Conservation (phyloP, 441 rosid species). For the Gossypium davidsonii region DNA sequence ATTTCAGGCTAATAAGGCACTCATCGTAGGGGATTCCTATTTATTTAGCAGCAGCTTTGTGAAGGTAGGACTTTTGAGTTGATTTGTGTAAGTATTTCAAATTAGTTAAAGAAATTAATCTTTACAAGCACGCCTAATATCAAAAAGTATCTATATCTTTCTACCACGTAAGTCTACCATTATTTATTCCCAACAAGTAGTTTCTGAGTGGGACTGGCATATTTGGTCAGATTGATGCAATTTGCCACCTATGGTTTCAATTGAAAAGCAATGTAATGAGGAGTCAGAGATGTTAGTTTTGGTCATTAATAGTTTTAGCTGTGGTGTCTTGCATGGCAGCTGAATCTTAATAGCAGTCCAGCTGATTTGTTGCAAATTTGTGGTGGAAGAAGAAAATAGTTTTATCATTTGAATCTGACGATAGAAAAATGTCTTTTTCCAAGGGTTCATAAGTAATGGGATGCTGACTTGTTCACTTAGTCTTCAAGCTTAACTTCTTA, state of each 20-base stretch:
- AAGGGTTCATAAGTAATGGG: background rate
- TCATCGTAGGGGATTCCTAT: slow-evolving; percentile 66
- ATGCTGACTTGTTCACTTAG: background rate
- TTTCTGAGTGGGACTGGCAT: background rate
- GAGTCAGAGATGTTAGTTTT: background rate
- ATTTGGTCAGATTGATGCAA: background rate
- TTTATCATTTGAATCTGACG: background rate
- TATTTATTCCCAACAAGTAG: background rate
- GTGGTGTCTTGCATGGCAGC: background rate
- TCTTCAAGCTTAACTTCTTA: background rate
- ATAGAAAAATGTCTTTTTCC: background rate
- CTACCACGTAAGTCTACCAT: background rate
- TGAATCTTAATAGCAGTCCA: background rate
- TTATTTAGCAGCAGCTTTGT: slow-evolving; percentile 71
- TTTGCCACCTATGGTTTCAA: background rate
- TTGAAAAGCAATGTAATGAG: background rate
- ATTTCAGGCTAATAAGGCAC: slow-evolving; percentile 65
- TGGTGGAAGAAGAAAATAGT: background rate
- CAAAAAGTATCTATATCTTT: background rate
- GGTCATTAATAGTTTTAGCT: background rate
- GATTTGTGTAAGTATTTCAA: background rate
- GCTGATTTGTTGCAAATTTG: background rate
- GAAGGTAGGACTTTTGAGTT: slow-evolving; percentile 44
- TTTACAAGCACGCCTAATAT: background rate
- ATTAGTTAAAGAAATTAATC: background rate